These are phyloP conservation scores for Penicillium hesseltinei DNA, from an alignment of 2,329 filamentous ascomycete genomes.

Conservation along the genomic window DNA sequence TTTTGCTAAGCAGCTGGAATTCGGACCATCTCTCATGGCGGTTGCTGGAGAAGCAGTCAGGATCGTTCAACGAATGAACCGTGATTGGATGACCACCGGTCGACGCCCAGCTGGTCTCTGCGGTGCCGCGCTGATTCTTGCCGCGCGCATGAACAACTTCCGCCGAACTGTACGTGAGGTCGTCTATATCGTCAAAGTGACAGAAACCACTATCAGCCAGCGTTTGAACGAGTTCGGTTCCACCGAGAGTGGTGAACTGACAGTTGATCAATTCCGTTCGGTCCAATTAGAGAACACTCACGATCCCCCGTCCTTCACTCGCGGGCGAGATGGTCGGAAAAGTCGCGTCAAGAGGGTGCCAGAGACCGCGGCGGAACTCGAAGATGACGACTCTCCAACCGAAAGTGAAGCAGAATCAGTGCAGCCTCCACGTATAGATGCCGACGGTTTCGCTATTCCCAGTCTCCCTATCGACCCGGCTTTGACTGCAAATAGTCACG, in stretches of 20 bases:
- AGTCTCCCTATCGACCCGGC: conserved; percentile 47
- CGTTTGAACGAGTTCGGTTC: conserved; percentile 88
- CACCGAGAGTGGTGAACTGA: conserved; percentile 79
- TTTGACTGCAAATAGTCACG: conserved; percentile 28
- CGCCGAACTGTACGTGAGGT: conserved; percentile 88
- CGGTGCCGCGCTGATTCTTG: conserved; percentile 89
- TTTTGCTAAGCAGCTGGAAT: conserved; percentile 89
- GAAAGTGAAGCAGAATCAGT: conserved; percentile 19
- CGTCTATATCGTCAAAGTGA: conserved; percentile 97
- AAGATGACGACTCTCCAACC: conserved; percentile 45
- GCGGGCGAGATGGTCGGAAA: conserved; percentile 57
- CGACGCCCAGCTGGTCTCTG: conserved; percentile 91
- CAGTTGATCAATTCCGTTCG: conserved; percentile 75
- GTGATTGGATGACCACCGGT: conserved; percentile 96
- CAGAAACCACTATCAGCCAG: conserved; percentile 86
- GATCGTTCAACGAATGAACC: conserved; percentile 87
- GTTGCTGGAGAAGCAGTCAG: conserved; percentile 86
- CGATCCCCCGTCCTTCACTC: conserved; percentile 77
- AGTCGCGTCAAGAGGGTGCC: conserved; percentile 38
- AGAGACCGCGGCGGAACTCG: conserved; percentile 42
- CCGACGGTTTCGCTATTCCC: conserved; percentile 68
- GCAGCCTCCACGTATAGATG: conserved; percentile 53
- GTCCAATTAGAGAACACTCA: conserved; percentile 62
- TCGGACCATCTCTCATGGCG: conserved; percentile 74
- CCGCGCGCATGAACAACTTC: conserved; percentile 97